Evolutionary conservation across 306 rosid species (phyloP), one percentile per base, ranked within the genome.

Genomic region (Lathyrus aphaca): DNA sequence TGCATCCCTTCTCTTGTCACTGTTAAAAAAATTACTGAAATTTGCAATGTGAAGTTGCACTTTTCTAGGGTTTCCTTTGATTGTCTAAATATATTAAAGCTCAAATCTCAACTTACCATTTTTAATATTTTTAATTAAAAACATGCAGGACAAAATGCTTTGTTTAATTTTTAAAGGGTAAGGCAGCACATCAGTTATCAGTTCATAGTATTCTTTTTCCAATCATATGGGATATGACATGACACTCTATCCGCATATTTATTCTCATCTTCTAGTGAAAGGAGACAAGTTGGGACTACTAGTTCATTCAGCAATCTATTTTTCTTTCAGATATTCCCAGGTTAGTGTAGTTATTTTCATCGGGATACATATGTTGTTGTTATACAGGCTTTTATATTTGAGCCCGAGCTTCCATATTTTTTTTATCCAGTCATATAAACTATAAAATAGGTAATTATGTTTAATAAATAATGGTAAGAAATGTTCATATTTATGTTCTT

Each of bases 81-180:
- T 60, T 53, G n/a, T 62, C 68, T 48, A 29, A 40, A 49, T 57
- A 37, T 65, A 17, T 44, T 30, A 23, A 40, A 27, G 75, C 50
- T 68, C 25, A 51, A 60, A 19, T 39, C 25, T 38, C 60, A 35
- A 57, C 61, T 64, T 19, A 32, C 58, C 48, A 35, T 21, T 19
- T 45, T 62, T 42, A 7, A 55, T 5, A 13, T 16, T 76, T 67
- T 55, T 25, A 63, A 63, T 63, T 57, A 51, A 55, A 64, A 69
- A 71, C 48, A 66, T 89, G 87, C 92, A 81, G 92, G 88, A 49
- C 87, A 81, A 75, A 82, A 72, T 68, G 76, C 80, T 17, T 63
- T 84, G 13, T 82, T 84, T 64, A 81, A 78, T 71, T 72, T 78
- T 68, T 81, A 77, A 32, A 82, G 80, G 79, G 78, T 72, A 79